Evolutionary conservation across 2,329 filamentous ascomycete species (phyloP), one percentile per base, ranked within the genome.

Genomic region (Diplodia mutila): DNA sequence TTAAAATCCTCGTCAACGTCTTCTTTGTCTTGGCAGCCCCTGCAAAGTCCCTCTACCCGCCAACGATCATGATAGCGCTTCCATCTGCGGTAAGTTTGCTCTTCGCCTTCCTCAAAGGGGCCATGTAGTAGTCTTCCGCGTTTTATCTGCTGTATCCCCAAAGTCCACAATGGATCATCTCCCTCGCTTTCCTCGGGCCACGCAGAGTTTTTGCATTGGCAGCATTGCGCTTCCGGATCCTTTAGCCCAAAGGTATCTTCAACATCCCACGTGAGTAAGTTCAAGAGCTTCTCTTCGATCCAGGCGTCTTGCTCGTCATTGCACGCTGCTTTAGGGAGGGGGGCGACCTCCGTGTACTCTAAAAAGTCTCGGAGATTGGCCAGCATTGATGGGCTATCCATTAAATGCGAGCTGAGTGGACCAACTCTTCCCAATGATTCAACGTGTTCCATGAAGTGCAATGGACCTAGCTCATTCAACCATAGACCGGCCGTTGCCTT

Each of bases 171-270:
- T 6, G 14, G n/a, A n/a, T n/a, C 16, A 21, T 61, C n/a, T 6
- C 2, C 21, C 21, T 4, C 34, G 1, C 12, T 2, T 39, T 23
- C 18, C 4, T 12, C 29, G 2, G 3, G 12, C n/a, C 18, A 11
- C 21, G 3, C 29, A 6, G 1, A 23, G 4, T 5, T 11, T 39
- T 5, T 2, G 23, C 53, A 55, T 32, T 2, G 3, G 16, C 0
- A 3, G 32, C 53, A 55, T 1, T 1, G 1, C 18, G 1, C 16
- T 2, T 7, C 1, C 4, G 0, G 0, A 12, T 18, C 8, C 32
- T 32, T 32, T 32, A 16, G 8, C 4, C 8, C 8, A 37, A 18
- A 18, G 0, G 18, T 48, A 2, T 29, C 37, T 21, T 29, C 18
- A 7, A 32, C 14, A 16, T 48, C 55, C 55, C 55, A 61, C 4